phyloP scores from a whole-genome alignment of 805 yeast genomes.

The Yarrowia bubula region DNA sequence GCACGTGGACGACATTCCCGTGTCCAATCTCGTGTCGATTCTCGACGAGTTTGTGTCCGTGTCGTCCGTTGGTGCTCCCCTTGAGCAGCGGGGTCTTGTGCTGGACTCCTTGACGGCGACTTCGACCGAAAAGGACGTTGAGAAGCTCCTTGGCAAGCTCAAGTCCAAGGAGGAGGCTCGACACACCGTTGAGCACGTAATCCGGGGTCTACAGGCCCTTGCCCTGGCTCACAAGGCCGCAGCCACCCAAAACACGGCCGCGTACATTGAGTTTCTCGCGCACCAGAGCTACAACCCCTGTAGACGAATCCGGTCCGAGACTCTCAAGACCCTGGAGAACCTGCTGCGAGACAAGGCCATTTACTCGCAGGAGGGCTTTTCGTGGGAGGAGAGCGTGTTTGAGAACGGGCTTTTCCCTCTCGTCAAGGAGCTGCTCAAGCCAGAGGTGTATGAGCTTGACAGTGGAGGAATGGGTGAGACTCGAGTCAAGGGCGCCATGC shows the following conservation, averaged over 20 bases:
- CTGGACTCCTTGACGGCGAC: neutral
- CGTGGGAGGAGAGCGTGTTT: conserved; percentile 44
- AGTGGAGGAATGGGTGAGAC: conserved; percentile 61
- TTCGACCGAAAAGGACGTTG: conserved; percentile 35
- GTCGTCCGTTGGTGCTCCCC: conserved; percentile 3
- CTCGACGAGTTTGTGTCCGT: conserved; percentile 32
- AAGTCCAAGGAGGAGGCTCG: conserved; percentile 8
- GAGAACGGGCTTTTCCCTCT: conserved; percentile 76
- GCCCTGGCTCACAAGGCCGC: conserved; percentile 4
- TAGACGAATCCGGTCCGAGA: conserved; percentile 65
- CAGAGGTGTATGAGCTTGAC: conserved; percentile 62
- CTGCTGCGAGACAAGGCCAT: conserved; percentile 6
- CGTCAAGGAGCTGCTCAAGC: conserved; percentile 61
- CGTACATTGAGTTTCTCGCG: conserved; percentile 77
- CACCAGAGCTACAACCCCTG: conserved; percentile 91
- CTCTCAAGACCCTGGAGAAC: conserved; percentile 45
- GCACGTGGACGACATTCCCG: conserved; percentile 19
- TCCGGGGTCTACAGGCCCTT: conserved; percentile 20
- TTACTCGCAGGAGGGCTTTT: neutral
- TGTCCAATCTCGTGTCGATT: conserved; percentile 32
- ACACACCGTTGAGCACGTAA: conserved; percentile 6
- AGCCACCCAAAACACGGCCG: conserved; percentile 33
- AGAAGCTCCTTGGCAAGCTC: conserved; percentile 33
- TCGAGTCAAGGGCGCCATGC: conserved; percentile 62
- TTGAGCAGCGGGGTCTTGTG: conserved; percentile 13